Base-by-base conservation (phyloP, 1,284 basidiomycete species). In the Rhodofomes roseus region DNA sequence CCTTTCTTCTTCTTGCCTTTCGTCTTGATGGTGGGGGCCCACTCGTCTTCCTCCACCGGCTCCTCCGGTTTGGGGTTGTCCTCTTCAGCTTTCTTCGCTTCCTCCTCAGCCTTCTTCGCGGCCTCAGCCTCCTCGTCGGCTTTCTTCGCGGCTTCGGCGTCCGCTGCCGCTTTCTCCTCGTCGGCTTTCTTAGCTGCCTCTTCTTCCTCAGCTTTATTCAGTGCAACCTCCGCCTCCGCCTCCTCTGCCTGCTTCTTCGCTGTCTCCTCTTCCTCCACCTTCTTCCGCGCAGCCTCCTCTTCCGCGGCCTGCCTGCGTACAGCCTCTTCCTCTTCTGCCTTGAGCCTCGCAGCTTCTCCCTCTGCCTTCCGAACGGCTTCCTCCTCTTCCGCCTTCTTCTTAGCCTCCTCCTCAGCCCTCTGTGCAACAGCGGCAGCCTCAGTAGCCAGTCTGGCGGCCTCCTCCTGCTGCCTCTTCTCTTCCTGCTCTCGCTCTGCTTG, bases 1-100 rank as follows among this genome's bases (percentile, higher is more conserved):
- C 63, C 65, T 64, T 62, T 52, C 31, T 52, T 52, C 31, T 31
- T 31, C 63, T 62, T 52, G 9, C n/a, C 27, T 31, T 52, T 52
- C 12, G 3, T 34, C 50, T 4, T 52, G 50, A 58, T 29, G 4
- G 60, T 14, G 14, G 48, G 14, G 4, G 53, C 58, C 64, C 64
- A 64, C 37, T 65, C 63, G 0, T 67, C 64, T 16, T 65, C 65
- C 20, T 58, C 57, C 25, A 20, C 52, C 22, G 25, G 27, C 51
- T 60, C 41, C 18, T 65, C 55, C 67, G 69, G 68, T 53, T 73
- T 52, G n/a, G n/a, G n/a, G 4, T 34, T 11, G 5, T 34, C 31
- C 31, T 34, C 31, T 34, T 34, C 31, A 4, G 4, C 31, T 34
- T 34, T 34, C 18, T 65, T 56, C 66, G 69, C 70, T 53, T 73